A percentile compares a stretch with the other conserved stretches of the same genome.
phyloP scores from a whole-genome alignment of 257 asterid genomes.

The Rubia yunnanensis region DNA sequence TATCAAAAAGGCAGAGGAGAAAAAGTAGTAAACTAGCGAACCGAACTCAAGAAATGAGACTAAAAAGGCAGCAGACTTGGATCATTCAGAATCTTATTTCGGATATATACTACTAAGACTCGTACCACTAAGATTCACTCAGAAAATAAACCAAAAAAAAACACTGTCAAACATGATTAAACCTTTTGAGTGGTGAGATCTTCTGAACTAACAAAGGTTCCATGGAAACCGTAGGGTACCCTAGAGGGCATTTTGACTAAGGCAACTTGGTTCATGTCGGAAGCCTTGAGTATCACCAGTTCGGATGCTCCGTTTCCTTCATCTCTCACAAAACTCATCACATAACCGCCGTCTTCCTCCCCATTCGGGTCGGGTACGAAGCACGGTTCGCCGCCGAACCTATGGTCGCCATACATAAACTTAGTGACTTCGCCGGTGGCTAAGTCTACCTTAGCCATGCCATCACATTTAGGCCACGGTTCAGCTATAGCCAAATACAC shows the following conservation, averaged over 20 bases:
- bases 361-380: constrained; percentile 20
- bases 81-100: too few relatives aligned
- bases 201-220: constrained; percentile 43
- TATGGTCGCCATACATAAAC: constrained; percentile 26
- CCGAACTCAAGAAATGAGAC: neutral
- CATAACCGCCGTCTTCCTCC: constrained; percentile 37
- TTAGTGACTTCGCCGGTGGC: constrained; percentile 30
- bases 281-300: constrained; percentile 40
- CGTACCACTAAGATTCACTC: too few relatives aligned
- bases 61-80: neutral
- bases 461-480: constrained; percentile 64
- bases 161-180: too few relatives aligned
- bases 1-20: neutral
- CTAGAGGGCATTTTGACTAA: constrained; percentile 39
- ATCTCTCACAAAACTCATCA: constrained; percentile 45
- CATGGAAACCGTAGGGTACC: constrained; percentile 70
- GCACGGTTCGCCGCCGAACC: constrained; percentile 48
- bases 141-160: too few relatives aligned
- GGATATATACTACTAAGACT: too few relatives aligned
- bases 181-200: constrained; percentile 24
- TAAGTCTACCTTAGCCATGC: constrained; percentile 51
- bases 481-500: constrained; percentile 51
- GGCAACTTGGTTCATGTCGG: constrained; percentile 39
- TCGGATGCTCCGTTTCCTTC: constrained; percentile 34
- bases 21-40: too few relatives aligned